These are phyloP conservation scores for Daldinia decipiens DNA, from an alignment of 495 filamentous ascomycete species.

Conservation along the genomic window DNA sequence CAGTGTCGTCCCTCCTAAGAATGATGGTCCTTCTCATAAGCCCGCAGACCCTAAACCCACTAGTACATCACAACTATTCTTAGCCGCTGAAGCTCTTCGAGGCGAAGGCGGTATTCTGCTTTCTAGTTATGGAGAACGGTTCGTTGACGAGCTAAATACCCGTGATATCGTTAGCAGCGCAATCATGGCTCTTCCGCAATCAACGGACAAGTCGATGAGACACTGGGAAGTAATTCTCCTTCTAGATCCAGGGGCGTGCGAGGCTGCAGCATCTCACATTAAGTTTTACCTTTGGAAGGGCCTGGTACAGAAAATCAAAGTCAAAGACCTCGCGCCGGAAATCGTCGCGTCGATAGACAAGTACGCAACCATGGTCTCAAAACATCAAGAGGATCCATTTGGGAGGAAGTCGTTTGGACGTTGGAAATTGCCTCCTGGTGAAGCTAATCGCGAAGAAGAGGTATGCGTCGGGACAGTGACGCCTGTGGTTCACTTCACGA, in stretches of 20 bases:
- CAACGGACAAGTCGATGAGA: conserved; percentile 27
- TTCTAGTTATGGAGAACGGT: conserved; percentile 54
- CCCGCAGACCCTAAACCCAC: conserved; percentile 62
- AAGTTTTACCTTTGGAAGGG: conserved; percentile 70
- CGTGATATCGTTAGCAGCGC: conserved; percentile 62
- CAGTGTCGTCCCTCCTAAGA: not conserved
- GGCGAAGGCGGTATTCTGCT: conserved; percentile 68
- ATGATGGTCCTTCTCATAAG: not conserved
- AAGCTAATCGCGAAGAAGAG: conserved; percentile 55
- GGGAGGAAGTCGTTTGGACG: conserved; percentile 61
- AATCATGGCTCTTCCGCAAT: conserved; percentile 53
- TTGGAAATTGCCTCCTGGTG: conserved; percentile 59
- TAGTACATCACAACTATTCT: conserved; percentile 59
- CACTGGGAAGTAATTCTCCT: conserved; percentile 68
- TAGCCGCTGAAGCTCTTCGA: conserved; percentile 68
- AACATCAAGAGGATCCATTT: conserved; percentile 53
- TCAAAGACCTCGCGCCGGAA: conserved; percentile 57
- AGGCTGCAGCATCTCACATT: conserved; percentile 61
- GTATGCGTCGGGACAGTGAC: conserved; percentile 67
- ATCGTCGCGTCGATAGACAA: conserved; percentile 55
- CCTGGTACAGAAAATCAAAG: conserved; percentile 61
- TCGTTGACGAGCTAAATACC: conserved; percentile 68
- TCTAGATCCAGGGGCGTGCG: conserved; percentile 65
- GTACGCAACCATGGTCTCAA: conserved; percentile 53
- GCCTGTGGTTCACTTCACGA: conserved; percentile 69